Percentiles rank a stretch among this genome's conserved stretches.
phyloP scores from a whole-genome alignment of 2,329 filamentous ascomycete genomes.

The Acrocalymma vagum region DNA sequence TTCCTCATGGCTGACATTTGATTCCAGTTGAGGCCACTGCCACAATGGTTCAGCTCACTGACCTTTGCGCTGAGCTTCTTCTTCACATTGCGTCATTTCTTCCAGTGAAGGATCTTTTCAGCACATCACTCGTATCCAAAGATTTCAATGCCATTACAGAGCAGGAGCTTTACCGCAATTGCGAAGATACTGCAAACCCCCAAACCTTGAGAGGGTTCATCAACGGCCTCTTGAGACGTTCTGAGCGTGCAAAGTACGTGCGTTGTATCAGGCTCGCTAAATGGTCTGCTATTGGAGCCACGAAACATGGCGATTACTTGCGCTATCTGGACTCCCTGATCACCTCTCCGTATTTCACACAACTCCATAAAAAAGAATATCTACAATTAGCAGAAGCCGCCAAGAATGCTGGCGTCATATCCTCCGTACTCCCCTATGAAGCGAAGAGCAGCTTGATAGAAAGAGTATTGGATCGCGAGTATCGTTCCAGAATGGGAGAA shows the following conservation, averaged over 20 bases:
- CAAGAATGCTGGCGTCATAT: slow-evolving; percentile 14
- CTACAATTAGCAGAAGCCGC: slow-evolving; percentile 9
- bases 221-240: slow-evolving; percentile 4
- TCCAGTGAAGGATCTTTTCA: slow-evolving; percentile 18
- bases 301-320: not conserved
- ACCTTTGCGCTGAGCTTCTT: slow-evolving; percentile 19
- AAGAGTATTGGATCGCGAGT: not conserved
- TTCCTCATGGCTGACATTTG: not conserved
- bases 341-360: too few species aligned
- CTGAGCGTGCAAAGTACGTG: slow-evolving; percentile 13
- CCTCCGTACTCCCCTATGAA: slow-evolving; percentile 11
- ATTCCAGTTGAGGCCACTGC: not conserved
- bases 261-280: not conserved
- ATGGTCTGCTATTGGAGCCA: not conserved
- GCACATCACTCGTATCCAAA: slow-evolving; percentile 19
- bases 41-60: slow-evolving; percentile 2
- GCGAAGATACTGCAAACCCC: slow-evolving; percentile 6
- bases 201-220: slow-evolving; percentile 10
- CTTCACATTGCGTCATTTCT: slow-evolving; percentile 17
- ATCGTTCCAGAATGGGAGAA: too few species aligned
- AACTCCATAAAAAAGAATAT: slow-evolving; percentile 3
- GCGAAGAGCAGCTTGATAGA: slow-evolving; percentile 6
- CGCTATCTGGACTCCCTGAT: not conserved
- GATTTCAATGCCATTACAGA: slow-evolving; percentile 12
- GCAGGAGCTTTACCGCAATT: slow-evolving; percentile 22